A percentile compares a stretch with the other conserved stretches of the same genome.
phyloP scores from a whole-genome alignment of 495 filamentous ascomycete genomes.

The Daldinia concentrica region DNA sequence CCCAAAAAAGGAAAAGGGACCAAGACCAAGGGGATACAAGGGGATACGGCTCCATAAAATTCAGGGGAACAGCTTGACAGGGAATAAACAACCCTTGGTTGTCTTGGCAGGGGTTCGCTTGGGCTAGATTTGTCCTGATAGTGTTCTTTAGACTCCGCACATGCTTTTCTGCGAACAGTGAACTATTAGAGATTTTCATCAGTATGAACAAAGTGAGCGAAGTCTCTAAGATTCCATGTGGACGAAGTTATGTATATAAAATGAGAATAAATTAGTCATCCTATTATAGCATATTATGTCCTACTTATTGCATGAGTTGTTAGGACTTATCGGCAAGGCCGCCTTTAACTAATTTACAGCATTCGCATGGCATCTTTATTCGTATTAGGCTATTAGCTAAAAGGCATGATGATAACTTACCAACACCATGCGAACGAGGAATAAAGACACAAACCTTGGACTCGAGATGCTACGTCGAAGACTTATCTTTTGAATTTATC shows the following conservation, averaged over 20 bases:
- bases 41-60: constrained; percentile 31
- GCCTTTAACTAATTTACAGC: neutral
- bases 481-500: neutral
- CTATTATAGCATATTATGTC: neutral
- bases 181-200: constrained; percentile 3
- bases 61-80: constrained; percentile 36
- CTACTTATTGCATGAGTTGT: neutral
- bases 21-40: neutral
- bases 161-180: constrained; percentile 10
- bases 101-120: constrained; percentile 37
- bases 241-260: constrained; percentile 1
- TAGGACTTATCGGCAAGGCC: constrained; percentile 16
- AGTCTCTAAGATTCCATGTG: neutral
- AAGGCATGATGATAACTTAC: neutral
- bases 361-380: neutral
- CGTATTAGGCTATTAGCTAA: neutral
- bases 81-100: constrained; percentile 18
- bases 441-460: neutral
- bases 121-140: neutral
- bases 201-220: neutral
- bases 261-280: constrained; percentile 4
- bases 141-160: neutral
- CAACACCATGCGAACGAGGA: neutral
- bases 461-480: neutral
- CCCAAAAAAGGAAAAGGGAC: neutral